Percentiles rank a stretch among this genome's conserved stretches.
Conservation (phyloP, 1,284 basidiomycete species). For the Ceratobasidium theobromae region DNA sequence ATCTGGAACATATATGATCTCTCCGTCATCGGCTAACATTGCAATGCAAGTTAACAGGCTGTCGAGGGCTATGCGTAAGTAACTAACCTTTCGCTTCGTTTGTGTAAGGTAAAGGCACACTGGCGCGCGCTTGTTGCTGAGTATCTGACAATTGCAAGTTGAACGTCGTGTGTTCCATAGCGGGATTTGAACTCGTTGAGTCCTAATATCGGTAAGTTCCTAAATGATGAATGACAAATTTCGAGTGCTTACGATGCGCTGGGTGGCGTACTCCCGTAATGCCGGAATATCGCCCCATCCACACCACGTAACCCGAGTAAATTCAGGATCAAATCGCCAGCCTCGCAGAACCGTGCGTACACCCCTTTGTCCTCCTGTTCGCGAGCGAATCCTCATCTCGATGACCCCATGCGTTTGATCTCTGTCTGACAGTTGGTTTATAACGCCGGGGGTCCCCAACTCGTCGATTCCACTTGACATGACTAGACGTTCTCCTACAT, state of each 20-base stretch:
- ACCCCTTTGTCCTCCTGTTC: conserved; percentile 12
- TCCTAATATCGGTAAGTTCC: conserved; percentile 41
- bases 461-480: conserved; percentile 56
- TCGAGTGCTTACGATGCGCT: conserved; percentile 49
- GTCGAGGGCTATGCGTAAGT: conserved; percentile 4
- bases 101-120: conserved; percentile 83
- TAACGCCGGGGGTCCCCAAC: conserved; percentile 40
- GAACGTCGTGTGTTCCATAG: conserved; percentile 66
- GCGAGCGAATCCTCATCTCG: background rate
- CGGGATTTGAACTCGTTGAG: conserved; percentile 55
- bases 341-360: conserved; percentile 4
- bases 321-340: background rate
- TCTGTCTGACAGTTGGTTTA: background rate
- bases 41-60: conserved; percentile 42
- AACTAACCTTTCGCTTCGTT: conserved; percentile 65
- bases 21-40: conserved; percentile 39
- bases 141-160: conserved; percentile 81
- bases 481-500: conserved; percentile 60
- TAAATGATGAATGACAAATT: conserved; percentile 4
- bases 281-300: conserved; percentile 41
- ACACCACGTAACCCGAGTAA: conserved; percentile 41
- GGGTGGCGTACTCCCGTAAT: conserved; percentile 39
- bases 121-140: conserved; percentile 76
- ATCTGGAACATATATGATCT: conserved; percentile 76
- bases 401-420: conserved; percentile 3